Conservation (phyloP, 192 early-diverging fungal species). For the Podila verticillata region DNA sequence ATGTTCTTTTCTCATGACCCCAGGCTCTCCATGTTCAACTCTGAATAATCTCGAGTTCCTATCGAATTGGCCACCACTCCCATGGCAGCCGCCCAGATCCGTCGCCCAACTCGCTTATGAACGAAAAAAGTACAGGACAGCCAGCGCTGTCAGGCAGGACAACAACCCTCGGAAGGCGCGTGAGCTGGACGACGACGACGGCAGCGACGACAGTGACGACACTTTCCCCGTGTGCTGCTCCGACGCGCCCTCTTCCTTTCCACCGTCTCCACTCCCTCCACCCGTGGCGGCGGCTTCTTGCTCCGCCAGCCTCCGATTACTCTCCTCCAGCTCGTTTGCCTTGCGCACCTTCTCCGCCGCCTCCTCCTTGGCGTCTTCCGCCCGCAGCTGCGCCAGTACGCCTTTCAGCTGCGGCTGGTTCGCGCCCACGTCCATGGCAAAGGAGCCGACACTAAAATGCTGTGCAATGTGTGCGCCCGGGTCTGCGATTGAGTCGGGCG, state of each 20-base stretch:
- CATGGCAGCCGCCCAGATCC: not conserved
- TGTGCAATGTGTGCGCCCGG: slow-evolving; percentile 36
- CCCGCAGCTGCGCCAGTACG: slow-evolving; percentile 7
- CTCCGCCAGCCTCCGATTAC: slow-evolving; percentile 1
- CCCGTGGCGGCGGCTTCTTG: not conserved
- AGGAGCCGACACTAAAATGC: slow-evolving; percentile 32
- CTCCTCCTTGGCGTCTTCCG: slow-evolving; percentile 4
- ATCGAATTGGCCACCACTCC: not conserved
- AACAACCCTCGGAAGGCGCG: slow-evolving; percentile 10
- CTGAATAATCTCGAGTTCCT: not conserved
- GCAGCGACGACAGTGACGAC: not conserved
- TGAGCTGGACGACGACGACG: not conserved
- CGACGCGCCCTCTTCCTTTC: not conserved
- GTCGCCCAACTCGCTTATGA: slow-evolving; percentile 4
- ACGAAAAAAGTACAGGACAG: slow-evolving; percentile 26
- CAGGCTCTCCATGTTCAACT: not conserved
- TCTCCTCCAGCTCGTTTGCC: slow-evolving; percentile 5
- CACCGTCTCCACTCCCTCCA: not conserved
- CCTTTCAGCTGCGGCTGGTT: slow-evolving; percentile 35
- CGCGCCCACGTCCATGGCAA: slow-evolving; percentile 42
- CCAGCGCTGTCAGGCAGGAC: slow-evolving; percentile 13
- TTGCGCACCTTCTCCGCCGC: slow-evolving; percentile 17
- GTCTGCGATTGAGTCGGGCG: slow-evolving; percentile 28
- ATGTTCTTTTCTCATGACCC: not conserved
- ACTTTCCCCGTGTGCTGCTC: not conserved